phyloP scores from a whole-genome alignment of 805 yeast genomes.

The Hanseniaspora lindneri region DNA sequence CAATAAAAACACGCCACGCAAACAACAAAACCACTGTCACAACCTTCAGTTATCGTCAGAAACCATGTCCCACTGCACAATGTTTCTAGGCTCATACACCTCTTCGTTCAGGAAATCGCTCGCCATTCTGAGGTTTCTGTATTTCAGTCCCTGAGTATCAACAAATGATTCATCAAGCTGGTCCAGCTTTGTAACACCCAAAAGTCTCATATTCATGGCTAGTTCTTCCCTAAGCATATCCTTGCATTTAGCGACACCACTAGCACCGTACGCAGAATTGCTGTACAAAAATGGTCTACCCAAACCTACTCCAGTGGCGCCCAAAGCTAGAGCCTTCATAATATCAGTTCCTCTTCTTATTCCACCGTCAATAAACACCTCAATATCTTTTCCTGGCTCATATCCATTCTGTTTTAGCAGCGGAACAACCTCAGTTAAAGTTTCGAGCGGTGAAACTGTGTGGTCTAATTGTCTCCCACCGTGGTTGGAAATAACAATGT shows the following conservation, averaged over 20 bases:
- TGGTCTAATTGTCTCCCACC: conserved; percentile 85
- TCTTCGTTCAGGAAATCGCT: conserved; percentile 42
- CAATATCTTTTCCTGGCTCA: conserved; percentile 37
- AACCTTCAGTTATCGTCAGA: neutral
- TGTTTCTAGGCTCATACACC: conserved; percentile 46
- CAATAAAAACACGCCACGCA: neutral
- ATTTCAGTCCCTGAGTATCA: conserved; percentile 40
- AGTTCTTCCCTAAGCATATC: conserved; percentile 58
- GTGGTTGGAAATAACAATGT: conserved; percentile 74
- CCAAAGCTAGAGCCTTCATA: conserved; percentile 53
- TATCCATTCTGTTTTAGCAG: conserved; percentile 36
- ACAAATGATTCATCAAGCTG: conserved; percentile 51
- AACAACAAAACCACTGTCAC: neutral
- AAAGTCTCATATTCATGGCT: conserved; percentile 63
- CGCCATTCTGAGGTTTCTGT: conserved; percentile 36
- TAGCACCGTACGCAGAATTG: conserved; percentile 50
- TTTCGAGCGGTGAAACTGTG: conserved; percentile 65
- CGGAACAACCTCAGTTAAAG: conserved; percentile 59
- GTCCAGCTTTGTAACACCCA: conserved; percentile 54
- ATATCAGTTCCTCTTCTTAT: conserved; percentile 57
- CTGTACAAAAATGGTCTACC: conserved; percentile 60
- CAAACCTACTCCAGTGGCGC: conserved; percentile 60
- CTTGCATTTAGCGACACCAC: conserved; percentile 49
- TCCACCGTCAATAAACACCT: conserved; percentile 58
- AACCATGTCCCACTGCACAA: conserved; percentile 32